Conservation (phyloP, 2,329 filamentous ascomycete genomes). For the Didymella keratinophila region DNA sequence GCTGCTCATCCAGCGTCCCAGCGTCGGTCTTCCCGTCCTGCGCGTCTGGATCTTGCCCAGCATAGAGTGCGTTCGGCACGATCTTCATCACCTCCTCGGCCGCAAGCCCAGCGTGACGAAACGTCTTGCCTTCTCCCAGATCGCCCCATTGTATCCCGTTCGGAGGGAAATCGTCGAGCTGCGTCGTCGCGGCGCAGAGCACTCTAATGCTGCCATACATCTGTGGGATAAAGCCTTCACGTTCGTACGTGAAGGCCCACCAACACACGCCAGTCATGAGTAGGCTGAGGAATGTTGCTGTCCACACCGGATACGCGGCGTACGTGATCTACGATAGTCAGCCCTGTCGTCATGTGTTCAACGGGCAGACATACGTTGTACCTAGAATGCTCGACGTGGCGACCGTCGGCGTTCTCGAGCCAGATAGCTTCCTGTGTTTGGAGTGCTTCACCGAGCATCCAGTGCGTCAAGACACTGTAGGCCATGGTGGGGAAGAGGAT, state of each 20-base stretch:
- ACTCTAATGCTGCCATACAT: conserved; percentile 46
- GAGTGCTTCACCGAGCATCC: conserved; percentile 44
- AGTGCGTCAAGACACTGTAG: conserved; percentile 40
- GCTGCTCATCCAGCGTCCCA: background rate
- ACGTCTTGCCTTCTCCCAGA: conserved; percentile 31
- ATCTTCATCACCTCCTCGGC: conserved; percentile 36
- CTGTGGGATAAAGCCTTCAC: conserved; percentile 45
- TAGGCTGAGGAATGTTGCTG: conserved; percentile 38
- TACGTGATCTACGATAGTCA: conserved; percentile 31
- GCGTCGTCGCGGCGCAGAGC: conserved; percentile 38
- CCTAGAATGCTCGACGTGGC: conserved; percentile 7
- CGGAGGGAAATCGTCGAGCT: conserved; percentile 39
- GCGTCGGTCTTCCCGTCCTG: background rate
- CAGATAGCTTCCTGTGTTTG: conserved; percentile 41
- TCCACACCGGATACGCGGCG: conserved; percentile 36
- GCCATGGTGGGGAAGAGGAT: conserved; percentile 43
- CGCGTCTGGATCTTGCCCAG: conserved; percentile 18
- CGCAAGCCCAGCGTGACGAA: conserved; percentile 41
- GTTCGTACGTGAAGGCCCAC: conserved; percentile 43
- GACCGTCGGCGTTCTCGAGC: conserved; percentile 23
- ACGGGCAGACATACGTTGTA: background rate
- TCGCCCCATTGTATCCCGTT: conserved; percentile 39
- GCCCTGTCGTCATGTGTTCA: background rate
- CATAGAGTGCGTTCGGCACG: conserved; percentile 41
- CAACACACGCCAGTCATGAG: conserved; percentile 43